These are phyloP conservation scores for Sistotremastrum suecicum DNA, from an alignment of 768 basidiomycete species.

Conservation along the genomic window DNA sequence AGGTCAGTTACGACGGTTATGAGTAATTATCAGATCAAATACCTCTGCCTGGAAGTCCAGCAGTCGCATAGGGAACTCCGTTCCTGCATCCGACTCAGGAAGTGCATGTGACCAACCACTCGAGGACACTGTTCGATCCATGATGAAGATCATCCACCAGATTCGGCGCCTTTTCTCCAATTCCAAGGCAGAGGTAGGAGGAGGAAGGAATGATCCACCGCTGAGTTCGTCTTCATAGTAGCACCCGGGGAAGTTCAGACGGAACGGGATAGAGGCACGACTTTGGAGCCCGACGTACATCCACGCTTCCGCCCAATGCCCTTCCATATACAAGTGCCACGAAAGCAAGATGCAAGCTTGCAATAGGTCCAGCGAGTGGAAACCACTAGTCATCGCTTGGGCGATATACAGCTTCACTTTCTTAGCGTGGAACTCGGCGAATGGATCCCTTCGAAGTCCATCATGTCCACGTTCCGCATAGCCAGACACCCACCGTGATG, in stretches of 20 bases:
- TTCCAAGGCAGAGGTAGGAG: constrained; percentile 62
- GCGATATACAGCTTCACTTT: constrained; percentile 84
- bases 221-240: constrained; percentile 48
- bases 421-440: constrained; percentile 76
- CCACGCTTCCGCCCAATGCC: constrained; percentile 75
- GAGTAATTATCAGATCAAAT: constrained; percentile 10
- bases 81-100: constrained; percentile 73
- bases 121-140: constrained; percentile 68
- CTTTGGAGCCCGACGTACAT: constrained; percentile 80
- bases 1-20: background rate
- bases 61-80: constrained; percentile 63
- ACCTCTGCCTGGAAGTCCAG: constrained; percentile 70
- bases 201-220: constrained; percentile 62
- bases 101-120: constrained; percentile 82
- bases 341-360: constrained; percentile 77
- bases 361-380: constrained; percentile 77
- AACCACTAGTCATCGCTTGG: constrained; percentile 78
- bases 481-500: constrained; percentile 71
- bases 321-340: constrained; percentile 84
- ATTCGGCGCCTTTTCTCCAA: constrained; percentile 67
- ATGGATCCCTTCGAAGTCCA: constrained; percentile 67
- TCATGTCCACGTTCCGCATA: constrained; percentile 54
- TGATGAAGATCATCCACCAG: constrained; percentile 87
- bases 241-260: constrained; percentile 74
- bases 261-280: constrained; percentile 65